Base-by-base conservation (phyloP, 2,329 filamentous ascomycete genomes). In the Xylariaceae sp. region DNA sequence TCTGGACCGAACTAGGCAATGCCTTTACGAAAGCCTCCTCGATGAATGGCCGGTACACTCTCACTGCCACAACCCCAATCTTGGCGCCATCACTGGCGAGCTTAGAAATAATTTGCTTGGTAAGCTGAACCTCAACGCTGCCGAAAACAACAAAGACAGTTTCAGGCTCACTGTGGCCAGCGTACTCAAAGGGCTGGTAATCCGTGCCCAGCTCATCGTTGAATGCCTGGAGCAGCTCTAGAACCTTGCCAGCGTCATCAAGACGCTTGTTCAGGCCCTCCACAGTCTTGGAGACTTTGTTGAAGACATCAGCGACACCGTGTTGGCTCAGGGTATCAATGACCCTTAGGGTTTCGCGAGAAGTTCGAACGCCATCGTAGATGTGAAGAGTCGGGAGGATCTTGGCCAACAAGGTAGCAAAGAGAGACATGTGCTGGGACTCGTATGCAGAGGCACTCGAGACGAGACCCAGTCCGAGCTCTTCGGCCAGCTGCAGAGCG, bases 141-240 rank as follows among this genome's bases (percentile, higher is more conserved):
- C 93, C 93, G 55, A 98, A 96, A 34, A 89, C 87, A 22, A 97
- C 89, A 26, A 97, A 71, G 13, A 98, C 89, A 9, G 83, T 81
- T 51, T 91, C 86, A 3, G 93, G 81, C 33, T 81, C 72, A 37
- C 79, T 72, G 61, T 97, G 89, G 18, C 93, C 93, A 57, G 85
- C 79, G 69, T 98, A 98, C 68, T 98, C 93, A 55, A 97, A 98
- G 6, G 89, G 81, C 57, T 84, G 79, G 64, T 98, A 98, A 51
- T 91, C 83, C 34, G 93, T 97, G 44, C 91, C 93, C 18, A 98
- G 81, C 70, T 97, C 89, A 48, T 81, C 80, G 66, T 97, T 98
- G 67, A 94, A 83, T 13, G 82, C 77, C 46, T 81, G 74, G 37
- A 94, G 72, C 7, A 91, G 70, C 47, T 81, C 80, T 28, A 82